Conservation (phyloP, 805 yeast species). For the Ogataea methylovora region DNA sequence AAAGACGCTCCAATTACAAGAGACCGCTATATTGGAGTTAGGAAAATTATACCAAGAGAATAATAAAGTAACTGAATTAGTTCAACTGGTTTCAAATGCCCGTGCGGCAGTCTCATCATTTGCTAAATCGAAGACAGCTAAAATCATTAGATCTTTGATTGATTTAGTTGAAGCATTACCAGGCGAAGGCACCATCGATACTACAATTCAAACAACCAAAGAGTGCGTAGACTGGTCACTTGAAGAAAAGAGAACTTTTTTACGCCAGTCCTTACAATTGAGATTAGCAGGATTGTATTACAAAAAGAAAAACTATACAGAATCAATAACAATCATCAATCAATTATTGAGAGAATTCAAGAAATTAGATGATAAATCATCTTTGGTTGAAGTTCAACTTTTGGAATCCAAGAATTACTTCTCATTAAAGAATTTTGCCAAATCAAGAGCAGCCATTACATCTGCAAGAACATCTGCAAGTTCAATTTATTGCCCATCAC, state of each 20-base stretch:
- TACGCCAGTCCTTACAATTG: conserved; percentile 82
- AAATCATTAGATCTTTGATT: conserved; percentile 73
- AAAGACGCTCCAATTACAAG: conserved; percentile 45
- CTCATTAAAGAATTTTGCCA: conserved; percentile 83
- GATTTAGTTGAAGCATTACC: conserved; percentile 67
- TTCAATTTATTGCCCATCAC: conserved; percentile 91
- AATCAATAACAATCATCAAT: conserved; percentile 65
- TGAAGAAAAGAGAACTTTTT: conserved; percentile 73
- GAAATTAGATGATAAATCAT: conserved; percentile 90
- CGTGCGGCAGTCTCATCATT: conserved; percentile 59
- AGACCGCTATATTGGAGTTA: conserved; percentile 64
- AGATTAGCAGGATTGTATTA: conserved; percentile 73
- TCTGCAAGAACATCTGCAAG: conserved; percentile 98
- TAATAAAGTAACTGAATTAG: conserved; percentile 42
- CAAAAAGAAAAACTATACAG: conserved; percentile 54
- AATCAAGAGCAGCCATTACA: conserved; percentile 86
- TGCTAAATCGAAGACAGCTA: conserved; percentile 94
- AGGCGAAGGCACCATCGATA: conserved; percentile 41
- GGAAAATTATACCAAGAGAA: conserved; percentile 60
- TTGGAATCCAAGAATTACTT: conserved; percentile 87
- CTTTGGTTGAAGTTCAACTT: conserved; percentile 91
- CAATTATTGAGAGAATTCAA: conserved; percentile 77
- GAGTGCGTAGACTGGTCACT: conserved; percentile 86
- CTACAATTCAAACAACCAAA: conserved; percentile 65
- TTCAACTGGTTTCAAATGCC: conserved; percentile 56